These are phyloP conservation scores for Cladosporium sp. DNA, from an alignment of 2,329 filamentous ascomycete genomes.

Conservation along the genomic window DNA sequence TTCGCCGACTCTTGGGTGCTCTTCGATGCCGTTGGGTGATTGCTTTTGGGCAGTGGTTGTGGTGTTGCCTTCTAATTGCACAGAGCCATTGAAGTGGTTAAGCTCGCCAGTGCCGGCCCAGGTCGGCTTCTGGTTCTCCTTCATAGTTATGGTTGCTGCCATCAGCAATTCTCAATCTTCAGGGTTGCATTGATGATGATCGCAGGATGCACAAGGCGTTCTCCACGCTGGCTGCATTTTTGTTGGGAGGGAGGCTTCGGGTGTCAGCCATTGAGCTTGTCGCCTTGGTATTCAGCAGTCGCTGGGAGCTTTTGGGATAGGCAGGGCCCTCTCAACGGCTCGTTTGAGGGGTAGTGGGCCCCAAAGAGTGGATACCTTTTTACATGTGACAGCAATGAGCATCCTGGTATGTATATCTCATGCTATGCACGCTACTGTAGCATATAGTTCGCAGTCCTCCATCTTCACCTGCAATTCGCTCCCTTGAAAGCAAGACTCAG, in stretches of 20 bases:
- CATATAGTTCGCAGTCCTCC: too few relatives aligned
- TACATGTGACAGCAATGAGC: too few relatives aligned
- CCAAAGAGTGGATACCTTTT: too few relatives aligned
- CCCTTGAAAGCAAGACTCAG: too few relatives aligned
- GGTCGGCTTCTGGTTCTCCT: constrained; percentile 15
- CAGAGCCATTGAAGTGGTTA: constrained; percentile 4
- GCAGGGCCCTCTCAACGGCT: too few relatives aligned
- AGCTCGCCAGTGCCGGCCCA: background rate
- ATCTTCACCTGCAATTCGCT: too few relatives aligned
- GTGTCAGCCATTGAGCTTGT: constrained; percentile 15
- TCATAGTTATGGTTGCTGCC: constrained; percentile 3
- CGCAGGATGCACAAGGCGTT: background rate
- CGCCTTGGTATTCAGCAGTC: too few relatives aligned
- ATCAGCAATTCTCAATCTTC: background rate
- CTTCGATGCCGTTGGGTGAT: background rate
- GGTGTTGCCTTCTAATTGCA: background rate
- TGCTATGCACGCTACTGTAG: too few relatives aligned
- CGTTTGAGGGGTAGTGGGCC: too few relatives aligned
- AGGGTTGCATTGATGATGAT: background rate
- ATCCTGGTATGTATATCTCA: too few relatives aligned
- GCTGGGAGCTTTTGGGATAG: too few relatives aligned
- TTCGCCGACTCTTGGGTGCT: background rate
- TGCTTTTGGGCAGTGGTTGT: background rate
- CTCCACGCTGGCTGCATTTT: constrained; percentile 9
- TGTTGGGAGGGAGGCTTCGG: constrained; percentile 5